Percentiles rank a stretch among this genome's conserved stretches.
phyloP scores from a whole-genome alignment of 768 basidiomycete species.

The Leucocoprinus leucothites region DNA sequence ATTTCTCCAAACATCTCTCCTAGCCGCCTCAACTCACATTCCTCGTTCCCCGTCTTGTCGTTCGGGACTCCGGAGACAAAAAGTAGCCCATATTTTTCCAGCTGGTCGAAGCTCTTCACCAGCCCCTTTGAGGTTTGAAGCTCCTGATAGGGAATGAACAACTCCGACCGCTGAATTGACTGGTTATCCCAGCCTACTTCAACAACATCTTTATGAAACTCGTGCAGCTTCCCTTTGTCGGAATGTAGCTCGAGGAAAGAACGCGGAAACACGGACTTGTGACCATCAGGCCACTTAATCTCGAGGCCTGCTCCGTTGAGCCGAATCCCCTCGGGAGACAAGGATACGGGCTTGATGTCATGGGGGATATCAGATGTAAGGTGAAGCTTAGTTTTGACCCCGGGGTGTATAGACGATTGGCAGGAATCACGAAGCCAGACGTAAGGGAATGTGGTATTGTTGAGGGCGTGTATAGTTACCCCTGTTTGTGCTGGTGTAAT shows the following conservation, averaged over 20 bases:
- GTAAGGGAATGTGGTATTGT: conserved; percentile 51
- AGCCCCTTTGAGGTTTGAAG: conserved; percentile 45
- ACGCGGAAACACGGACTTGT: conserved; percentile 50
- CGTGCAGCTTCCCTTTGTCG: conserved; percentile 26
- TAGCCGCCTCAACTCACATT: conserved; percentile 66
- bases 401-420: conserved; percentile 62
- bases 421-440: conserved; percentile 88
- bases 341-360: conserved; percentile 41
- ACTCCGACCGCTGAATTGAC: conserved; percentile 33
- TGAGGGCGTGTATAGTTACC: conserved; percentile 37
- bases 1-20: conserved; percentile 72
- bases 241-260: conserved; percentile 51
- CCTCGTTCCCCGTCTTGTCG: conserved; percentile 49
- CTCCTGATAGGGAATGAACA: conserved; percentile 55
- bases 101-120: conserved; percentile 60
- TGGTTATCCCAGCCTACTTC: conserved; percentile 37
- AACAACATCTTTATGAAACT: conserved; percentile 43
- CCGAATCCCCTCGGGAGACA: conserved; percentile 33
- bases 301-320: conserved; percentile 42
- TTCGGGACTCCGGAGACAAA: conserved; percentile 72
- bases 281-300: conserved; percentile 55
- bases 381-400: conserved; percentile 75
- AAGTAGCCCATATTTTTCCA: conserved; percentile 68
- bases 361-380: conserved; percentile 61
- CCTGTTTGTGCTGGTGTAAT: conserved; percentile 22